Conservation (phyloP, 805 yeast genomes). For the Candida vartiovaarae region DNA sequence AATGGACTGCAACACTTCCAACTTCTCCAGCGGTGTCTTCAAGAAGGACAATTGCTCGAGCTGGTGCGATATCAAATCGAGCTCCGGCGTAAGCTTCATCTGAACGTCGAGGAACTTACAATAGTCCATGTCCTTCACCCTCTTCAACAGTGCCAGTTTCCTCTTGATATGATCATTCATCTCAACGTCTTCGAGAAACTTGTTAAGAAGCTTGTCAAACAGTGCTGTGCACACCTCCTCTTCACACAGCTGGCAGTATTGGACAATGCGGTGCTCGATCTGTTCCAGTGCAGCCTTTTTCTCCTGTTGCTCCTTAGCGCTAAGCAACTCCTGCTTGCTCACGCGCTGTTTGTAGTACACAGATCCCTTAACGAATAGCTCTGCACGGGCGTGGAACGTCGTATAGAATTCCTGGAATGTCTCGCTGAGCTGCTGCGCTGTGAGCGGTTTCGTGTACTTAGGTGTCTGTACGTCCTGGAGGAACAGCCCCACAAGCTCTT, state of each 20-base stretch:
- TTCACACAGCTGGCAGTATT: constrained; percentile 4
- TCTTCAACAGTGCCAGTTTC: constrained; percentile 11
- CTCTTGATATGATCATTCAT: constrained; percentile 12
- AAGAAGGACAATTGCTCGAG: neutral
- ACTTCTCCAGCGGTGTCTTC: constrained; percentile 15
- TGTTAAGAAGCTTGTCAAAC: constrained; percentile 14
- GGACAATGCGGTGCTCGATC: constrained; percentile 2
- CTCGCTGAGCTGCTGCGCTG: constrained; percentile 10
- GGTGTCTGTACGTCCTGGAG: constrained; percentile 17
- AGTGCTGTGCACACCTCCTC: neutral
- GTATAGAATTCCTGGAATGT: constrained; percentile 19
- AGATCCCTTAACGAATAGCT: constrained; percentile 14
- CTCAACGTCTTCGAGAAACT: constrained; percentile 8
- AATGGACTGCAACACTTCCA: constrained; percentile 6
- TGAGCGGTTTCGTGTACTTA: constrained; percentile 17
- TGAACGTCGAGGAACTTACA: constrained; percentile 15
- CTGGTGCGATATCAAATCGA: neutral
- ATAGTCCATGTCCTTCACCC: constrained; percentile 12
- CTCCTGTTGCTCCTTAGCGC: constrained; percentile 5
- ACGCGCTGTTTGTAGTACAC: constrained; percentile 1
- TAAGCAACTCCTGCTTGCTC: constrained; percentile 4
- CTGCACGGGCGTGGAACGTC: constrained; percentile 6
- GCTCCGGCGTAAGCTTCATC: constrained; percentile 3
- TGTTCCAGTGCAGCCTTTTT: constrained; percentile 1
- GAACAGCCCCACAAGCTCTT: constrained; percentile 9